Percentiles rank a stretch among this genome's conserved stretches.
phyloP scores from a whole-genome alignment of 2,329 filamentous ascomycete genomes.

The Aspergillus tanneri region DNA sequence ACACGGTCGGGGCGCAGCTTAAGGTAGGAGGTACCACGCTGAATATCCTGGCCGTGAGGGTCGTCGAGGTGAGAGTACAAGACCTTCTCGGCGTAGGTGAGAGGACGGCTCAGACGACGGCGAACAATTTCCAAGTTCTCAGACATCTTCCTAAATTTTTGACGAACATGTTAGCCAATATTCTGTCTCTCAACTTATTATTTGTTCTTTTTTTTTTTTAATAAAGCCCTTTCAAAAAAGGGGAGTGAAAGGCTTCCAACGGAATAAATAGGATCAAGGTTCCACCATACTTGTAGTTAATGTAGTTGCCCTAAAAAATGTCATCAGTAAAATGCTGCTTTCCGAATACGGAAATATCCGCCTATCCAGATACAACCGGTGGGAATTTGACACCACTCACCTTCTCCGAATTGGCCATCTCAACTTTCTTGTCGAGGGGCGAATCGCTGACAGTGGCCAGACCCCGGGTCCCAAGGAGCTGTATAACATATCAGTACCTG shows the following conservation, averaged over 20 bases:
- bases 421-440: slow-evolving; percentile 90
- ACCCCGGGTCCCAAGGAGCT: slow-evolving; percentile 63
- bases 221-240: neutral
- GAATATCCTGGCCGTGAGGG: slow-evolving; percentile 91
- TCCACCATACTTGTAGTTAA: slow-evolving; percentile 74
- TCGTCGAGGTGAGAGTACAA: slow-evolving; percentile 98
- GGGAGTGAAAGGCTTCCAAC: neutral
- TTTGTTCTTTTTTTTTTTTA: neutral
- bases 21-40: slow-evolving; percentile 93
- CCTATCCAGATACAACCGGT: slow-evolving; percentile 25
- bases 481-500: slow-evolving; percentile 37
- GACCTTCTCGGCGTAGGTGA: slow-evolving; percentile 97
- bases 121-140: slow-evolving; percentile 94
- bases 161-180: slow-evolving; percentile 24
- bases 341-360: slow-evolving; percentile 8
- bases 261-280: slow-evolving; percentile 6
- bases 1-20: slow-evolving; percentile 96
- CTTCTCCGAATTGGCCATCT: slow-evolving; percentile 96
- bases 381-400: slow-evolving; percentile 35
- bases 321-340: slow-evolving; percentile 27
- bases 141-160: slow-evolving; percentile 79
- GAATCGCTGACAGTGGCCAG: slow-evolving; percentile 86
- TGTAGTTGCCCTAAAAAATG: slow-evolving; percentile 69
- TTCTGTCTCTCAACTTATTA: neutral
- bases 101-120: slow-evolving; percentile 81